These are phyloP conservation scores for Xanthoconium purpureum DNA, from an alignment of 768 basidiomycete species.

Conservation along the genomic window DNA sequence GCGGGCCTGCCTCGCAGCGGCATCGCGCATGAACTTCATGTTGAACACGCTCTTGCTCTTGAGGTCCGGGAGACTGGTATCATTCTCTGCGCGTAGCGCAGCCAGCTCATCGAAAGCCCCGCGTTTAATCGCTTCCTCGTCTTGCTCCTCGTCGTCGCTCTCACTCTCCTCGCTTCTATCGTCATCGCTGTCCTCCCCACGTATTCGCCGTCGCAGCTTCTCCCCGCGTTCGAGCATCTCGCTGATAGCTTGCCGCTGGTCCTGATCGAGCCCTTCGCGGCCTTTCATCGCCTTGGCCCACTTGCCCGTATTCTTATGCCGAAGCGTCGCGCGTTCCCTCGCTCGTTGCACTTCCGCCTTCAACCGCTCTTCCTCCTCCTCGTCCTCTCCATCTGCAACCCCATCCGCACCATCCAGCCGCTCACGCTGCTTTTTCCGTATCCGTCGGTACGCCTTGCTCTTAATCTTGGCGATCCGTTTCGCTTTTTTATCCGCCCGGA, in stretches of 20 bases:
- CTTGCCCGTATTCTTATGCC: constrained; percentile 85
- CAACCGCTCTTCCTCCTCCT: constrained; percentile 47
- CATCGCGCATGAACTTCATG: constrained; percentile 99
- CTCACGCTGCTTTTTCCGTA: constrained; percentile 76
- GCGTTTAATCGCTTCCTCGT: constrained; percentile 52
- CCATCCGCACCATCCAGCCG: constrained; percentile 49
- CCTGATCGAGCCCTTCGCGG: constrained; percentile 63
- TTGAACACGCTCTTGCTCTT: constrained; percentile 73
- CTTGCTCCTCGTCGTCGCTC: constrained; percentile 36
- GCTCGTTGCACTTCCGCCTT: constrained; percentile 80
- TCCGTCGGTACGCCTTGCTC: constrained; percentile 85
- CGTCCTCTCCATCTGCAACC: constrained; percentile 28
- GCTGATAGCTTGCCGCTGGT: constrained; percentile 64
- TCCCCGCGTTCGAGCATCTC: constrained; percentile 87
- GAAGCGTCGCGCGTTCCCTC: constrained; percentile 82
- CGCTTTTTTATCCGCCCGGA: constrained; percentile 88
- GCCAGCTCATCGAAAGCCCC: constrained; percentile 77
- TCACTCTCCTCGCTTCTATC: constrained; percentile 48
- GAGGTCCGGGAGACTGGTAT: constrained; percentile 19
- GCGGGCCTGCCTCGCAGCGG: constrained; percentile 62
- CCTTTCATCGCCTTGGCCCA: constrained; percentile 78
- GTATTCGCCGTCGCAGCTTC: constrained; percentile 71
- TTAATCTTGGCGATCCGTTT: constrained; percentile 93
- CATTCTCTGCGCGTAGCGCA: constrained; percentile 42
- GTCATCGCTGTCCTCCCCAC: constrained; percentile 59